Base-by-base conservation (phyloP, 352 stramenopile species). In the Saprolegnia diclina region DNA sequence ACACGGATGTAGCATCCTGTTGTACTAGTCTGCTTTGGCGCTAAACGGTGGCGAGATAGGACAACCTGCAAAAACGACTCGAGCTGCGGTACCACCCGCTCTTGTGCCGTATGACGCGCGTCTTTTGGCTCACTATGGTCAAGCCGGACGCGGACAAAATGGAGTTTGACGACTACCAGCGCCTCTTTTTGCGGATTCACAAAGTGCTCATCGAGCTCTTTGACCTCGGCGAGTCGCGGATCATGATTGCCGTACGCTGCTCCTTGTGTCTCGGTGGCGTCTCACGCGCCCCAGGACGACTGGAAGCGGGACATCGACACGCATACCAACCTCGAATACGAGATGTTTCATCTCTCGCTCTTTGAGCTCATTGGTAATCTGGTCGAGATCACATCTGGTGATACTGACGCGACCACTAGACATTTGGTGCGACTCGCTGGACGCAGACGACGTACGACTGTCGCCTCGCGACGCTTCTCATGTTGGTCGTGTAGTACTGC, bases 281-380 rank as follows among this genome's bases (percentile, higher is more conserved):
- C 46, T 59, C 52, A 59, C 35, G 24, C 35, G 9, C 11, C 24
- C 19, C 16, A 32, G 56, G 82, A 90, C 40, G 85, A 91, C 74
- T 93, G 83, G 83, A 69, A 73, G 18, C 80, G 85, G 50, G 85
- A 91, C 16, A 81, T 75, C 4, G 74, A 77, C 10, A 77, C 79
- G 5, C 70, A 79, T 7, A 73, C 87, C 32, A 59, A 76, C 32
- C 73, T 93, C 52, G 75, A 88, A 55, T 93, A 89, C 63, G 65
- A 77, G 5, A 89, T 79, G 42, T 91, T 93, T 59, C 85, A 93
- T 63, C 76, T 89, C 40, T 91, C 85, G 16, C 90, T 93, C 79
- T 91, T 91, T 69, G 85, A 93, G 46, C 74, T 93, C 19, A 84
- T 90, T 32, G 82, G 80, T 90, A 52, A 11, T 38, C 14, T 52